phyloP scores from a whole-genome alignment of 768 basidiomycete genomes.

The Hortiboletus flavorubellus region DNA sequence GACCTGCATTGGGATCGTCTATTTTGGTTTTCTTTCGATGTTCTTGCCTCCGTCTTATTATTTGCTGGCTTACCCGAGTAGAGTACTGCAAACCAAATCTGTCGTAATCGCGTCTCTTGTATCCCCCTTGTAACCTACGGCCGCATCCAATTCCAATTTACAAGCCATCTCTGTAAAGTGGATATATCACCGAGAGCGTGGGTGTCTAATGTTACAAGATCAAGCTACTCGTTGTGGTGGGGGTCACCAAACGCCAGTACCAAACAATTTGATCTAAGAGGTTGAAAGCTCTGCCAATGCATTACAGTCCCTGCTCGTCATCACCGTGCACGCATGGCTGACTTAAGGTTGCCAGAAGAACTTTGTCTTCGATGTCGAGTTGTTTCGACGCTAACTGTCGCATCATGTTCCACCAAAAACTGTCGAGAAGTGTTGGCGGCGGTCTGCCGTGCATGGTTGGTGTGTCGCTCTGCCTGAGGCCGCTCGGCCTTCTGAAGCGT shows the following conservation, averaged over 20 bases:
- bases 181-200: conserved; percentile 13
- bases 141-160: conserved; percentile 14
- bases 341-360: conserved; percentile 34
- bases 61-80: conserved; percentile 23
- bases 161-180: conserved; percentile 12
- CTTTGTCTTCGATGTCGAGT: conserved; percentile 30
- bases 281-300: neutral
- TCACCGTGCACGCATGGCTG: conserved; percentile 37
- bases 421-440: conserved; percentile 19
- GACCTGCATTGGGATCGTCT: conserved; percentile 25
- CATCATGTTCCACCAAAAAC: conserved; percentile 28
- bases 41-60: conserved; percentile 18
- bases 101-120: conserved; percentile 28
- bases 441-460: conserved; percentile 28
- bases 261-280: conserved; percentile 5
- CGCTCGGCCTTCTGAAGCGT: conserved; percentile 25
- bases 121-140: conserved; percentile 23
- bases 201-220: conserved; percentile 23
- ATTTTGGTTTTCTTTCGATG: conserved; percentile 23
- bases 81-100: conserved; percentile 25
- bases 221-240: conserved; percentile 9
- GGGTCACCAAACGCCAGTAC: neutral
- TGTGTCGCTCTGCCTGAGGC: conserved; percentile 20
- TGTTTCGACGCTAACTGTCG: conserved; percentile 29
- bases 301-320: neutral